These are phyloP conservation scores for Jatropha curcas DNA, from an alignment of 345 rosid species.

Conservation along the genomic window DNA sequence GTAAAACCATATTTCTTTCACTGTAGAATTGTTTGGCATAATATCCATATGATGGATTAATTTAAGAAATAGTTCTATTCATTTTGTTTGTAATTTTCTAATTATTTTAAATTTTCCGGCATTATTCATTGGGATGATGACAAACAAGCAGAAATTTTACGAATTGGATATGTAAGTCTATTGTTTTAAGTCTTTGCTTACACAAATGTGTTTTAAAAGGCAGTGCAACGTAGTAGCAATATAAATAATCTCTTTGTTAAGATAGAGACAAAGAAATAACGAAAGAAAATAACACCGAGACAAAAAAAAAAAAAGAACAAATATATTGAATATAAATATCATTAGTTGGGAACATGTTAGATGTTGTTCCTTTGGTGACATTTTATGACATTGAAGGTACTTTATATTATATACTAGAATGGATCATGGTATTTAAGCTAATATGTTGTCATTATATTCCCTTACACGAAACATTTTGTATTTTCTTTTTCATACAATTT, in stretches of 20 bases:
- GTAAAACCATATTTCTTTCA: neutral
- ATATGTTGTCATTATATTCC: neutral
- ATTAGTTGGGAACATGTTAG: neutral
- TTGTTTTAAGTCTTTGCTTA: constrained; percentile 6
- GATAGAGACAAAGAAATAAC: neutral
- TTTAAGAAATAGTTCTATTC: neutral
- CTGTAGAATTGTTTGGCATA: neutral
- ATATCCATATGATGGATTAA: neutral
- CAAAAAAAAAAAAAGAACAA: no score
- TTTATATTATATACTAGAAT: neutral
- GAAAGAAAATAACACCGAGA: neutral
- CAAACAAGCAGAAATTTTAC: constrained; percentile 75
- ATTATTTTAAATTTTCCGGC: constrained; percentile 49
- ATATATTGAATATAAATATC: neutral
- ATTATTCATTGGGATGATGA: constrained; percentile 62
- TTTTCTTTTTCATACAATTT: no score
- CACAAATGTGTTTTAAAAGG: neutral
- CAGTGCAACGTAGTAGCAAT: neutral
- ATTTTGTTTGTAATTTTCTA: neutral
- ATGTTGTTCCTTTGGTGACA: neutral
- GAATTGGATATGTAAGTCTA: constrained; percentile 83
- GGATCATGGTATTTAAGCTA: neutral
- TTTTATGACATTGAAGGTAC: neutral
- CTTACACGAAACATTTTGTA: neutral
- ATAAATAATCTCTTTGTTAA: neutral